A percentile compares a stretch with the other conserved stretches of the same genome.
These are phyloP conservation scores for Detonula confervacea DNA, from an alignment of 352 stramenopile genomes.

Conservation along the genomic window DNA sequence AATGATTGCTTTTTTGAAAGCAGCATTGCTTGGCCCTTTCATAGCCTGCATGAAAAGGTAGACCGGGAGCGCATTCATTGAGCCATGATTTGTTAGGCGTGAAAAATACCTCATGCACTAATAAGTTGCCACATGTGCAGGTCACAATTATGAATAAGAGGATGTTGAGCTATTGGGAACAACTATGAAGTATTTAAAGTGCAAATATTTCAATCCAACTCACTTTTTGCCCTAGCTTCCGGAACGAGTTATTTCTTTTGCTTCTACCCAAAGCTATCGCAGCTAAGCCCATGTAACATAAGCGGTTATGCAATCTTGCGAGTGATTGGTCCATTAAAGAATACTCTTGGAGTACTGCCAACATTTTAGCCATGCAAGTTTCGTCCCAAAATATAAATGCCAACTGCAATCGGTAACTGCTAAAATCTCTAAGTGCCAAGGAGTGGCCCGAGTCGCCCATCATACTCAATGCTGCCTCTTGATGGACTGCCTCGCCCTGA, in stretches of 20 bases:
- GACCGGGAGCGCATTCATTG: slow-evolving; percentile 42
- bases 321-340: slow-evolving; percentile 12
- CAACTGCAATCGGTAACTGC: neutral
- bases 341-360: slow-evolving; percentile 33
- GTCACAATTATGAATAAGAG: no score
- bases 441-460: neutral
- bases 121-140: neutral
- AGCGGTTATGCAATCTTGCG: slow-evolving; percentile 17
- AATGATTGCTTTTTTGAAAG: slow-evolving; percentile 39
- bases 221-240: slow-evolving; percentile 1
- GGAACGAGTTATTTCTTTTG: slow-evolving; percentile 7
- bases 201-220: neutral
- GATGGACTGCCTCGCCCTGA: neutral
- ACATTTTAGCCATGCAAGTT: slow-evolving; percentile 17
- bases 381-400: slow-evolving; percentile 7
- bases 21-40: slow-evolving; percentile 29
- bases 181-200: no score
- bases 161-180: no score
- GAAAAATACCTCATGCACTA: slow-evolving; percentile 27
- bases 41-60: slow-evolving; percentile 39
- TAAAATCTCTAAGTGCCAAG: slow-evolving; percentile 4
- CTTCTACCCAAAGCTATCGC: slow-evolving; percentile 13
- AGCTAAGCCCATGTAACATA: slow-evolving; percentile 32
- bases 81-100: slow-evolving; percentile 37
- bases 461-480: neutral